Percentiles rank a stretch among this genome's conserved stretches.
These are phyloP conservation scores for Acorus gramineus DNA, from an alignment of 106 monocot species.

Conservation along the genomic window DNA sequence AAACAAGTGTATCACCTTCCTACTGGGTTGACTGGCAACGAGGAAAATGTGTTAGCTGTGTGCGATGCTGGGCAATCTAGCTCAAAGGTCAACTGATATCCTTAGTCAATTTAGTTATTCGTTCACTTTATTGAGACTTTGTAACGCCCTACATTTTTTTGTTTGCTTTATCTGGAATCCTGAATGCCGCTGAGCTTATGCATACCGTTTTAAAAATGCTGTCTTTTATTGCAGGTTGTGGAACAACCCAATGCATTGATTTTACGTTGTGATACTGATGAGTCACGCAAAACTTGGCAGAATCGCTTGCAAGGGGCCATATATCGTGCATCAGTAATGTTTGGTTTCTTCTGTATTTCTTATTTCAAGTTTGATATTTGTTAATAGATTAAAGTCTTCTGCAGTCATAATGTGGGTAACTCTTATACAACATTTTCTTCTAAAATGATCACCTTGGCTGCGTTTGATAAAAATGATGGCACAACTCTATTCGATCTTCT, in stretches of 20 bases:
- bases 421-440: too few species aligned
- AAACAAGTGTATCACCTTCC: constrained; percentile 85
- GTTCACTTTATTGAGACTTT: too few species aligned
- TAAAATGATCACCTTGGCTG: too few species aligned
- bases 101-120: too few species aligned
- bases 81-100: constrained; percentile 37
- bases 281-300: constrained; percentile 62
- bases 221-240: constrained; percentile 42
- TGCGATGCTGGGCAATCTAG: constrained; percentile 59
- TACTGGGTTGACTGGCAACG: constrained; percentile 38
- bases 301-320: constrained; percentile 80
- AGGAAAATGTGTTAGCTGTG: constrained; percentile 63
- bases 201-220: background rate
- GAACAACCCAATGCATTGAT: constrained; percentile 81
- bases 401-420: background rate
- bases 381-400: background rate
- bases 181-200: background rate
- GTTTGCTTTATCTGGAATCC: background rate
- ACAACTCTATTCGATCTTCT: too few species aligned
- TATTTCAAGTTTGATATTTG: background rate
- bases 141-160: background rate
- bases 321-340: constrained; percentile 88
- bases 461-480: too few species aligned
- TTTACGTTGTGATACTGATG: constrained; percentile 56
- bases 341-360: background rate